phyloP scores from a whole-genome alignment of 176 grass and related monocot species.

The Aegilops tauschii region DNA sequence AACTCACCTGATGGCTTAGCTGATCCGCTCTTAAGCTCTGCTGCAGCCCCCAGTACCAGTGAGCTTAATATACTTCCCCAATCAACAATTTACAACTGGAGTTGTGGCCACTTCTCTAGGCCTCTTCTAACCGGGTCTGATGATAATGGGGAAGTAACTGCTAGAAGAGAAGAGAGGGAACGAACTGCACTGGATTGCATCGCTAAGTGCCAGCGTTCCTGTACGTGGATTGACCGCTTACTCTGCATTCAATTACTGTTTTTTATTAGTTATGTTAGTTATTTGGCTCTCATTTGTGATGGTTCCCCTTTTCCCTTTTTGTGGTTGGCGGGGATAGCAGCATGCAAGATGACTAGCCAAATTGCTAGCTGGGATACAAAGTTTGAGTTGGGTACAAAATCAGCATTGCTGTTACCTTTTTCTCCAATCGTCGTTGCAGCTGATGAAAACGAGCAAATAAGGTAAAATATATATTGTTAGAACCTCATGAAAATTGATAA shows the following conservation, averaged over 20 bases:
- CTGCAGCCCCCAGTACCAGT: constrained; percentile 41
- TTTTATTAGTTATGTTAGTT: constrained; percentile 21
- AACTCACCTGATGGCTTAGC: constrained; percentile 88
- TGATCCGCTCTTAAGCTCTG: constrained; percentile 62
- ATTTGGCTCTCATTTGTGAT: constrained; percentile 24
- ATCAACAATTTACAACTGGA: constrained; percentile 96
- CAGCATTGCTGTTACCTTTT: constrained; percentile 80
- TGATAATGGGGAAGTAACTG: constrained; percentile 73
- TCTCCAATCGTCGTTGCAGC: constrained; percentile 81
- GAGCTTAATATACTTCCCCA: constrained; percentile 59
- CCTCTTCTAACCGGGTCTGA: constrained; percentile 79
- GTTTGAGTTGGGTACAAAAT: constrained; percentile 84
- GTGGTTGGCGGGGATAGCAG: constrained; percentile 42
- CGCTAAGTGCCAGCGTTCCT: constrained; percentile 81
- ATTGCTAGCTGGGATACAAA: constrained; percentile 94
- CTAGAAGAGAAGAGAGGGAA: constrained; percentile 88
- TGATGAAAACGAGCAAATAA: constrained; percentile 93
- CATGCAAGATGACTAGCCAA: constrained; percentile 88
- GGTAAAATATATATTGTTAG: constrained; percentile 34
- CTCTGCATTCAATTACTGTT: constrained; percentile 21
- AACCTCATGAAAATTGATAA: not conserved
- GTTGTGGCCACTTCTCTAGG: constrained; percentile 95
- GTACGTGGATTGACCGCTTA: constrained; percentile 43
- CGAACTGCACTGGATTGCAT: constrained; percentile 69
- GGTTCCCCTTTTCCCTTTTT: not conserved